These are phyloP conservation scores for Prunus yedoensis DNA, from an alignment of 331 rosid genomes.

Conservation along the genomic window DNA sequence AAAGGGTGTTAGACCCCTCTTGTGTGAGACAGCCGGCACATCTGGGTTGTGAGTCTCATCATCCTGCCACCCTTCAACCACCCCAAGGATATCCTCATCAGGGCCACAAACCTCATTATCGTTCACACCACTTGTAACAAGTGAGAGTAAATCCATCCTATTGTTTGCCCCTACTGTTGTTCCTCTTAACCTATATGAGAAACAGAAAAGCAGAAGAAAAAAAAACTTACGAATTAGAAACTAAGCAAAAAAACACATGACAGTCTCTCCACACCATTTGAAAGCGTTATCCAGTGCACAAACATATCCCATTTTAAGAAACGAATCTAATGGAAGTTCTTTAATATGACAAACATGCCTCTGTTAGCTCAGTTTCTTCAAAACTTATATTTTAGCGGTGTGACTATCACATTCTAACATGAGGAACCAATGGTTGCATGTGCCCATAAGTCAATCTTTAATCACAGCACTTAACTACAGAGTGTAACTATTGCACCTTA, in stretches of 20 bases:
- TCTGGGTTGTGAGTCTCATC: constrained; percentile 98
- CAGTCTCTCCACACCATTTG: neutral
- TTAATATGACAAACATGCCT: neutral
- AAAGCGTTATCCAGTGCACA: neutral
- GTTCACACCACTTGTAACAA: constrained; percentile 84
- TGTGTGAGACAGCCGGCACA: constrained; percentile 88
- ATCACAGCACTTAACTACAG: neutral
- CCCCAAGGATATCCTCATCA: constrained; percentile 83
- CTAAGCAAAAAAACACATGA: neutral
- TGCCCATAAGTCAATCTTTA: neutral
- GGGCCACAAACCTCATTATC: constrained; percentile 51
- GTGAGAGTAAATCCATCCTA: constrained; percentile 88
- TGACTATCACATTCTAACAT: neutral
- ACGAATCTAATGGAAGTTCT: neutral
- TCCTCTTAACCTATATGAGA: constrained; percentile 68
- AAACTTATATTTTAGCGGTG: neutral
- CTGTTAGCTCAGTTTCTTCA: neutral
- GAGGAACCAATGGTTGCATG: neutral
- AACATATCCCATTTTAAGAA: neutral
- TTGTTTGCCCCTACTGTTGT: constrained; percentile 83
- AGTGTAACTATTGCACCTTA: neutral
- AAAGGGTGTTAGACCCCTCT: constrained; percentile 83
- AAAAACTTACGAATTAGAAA: neutral
- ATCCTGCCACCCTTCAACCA: constrained; percentile 90
- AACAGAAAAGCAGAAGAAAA: neutral